phyloP scores from a whole-genome alignment of 2,329 filamentous ascomycete genomes.

The Scopulariopsis brevicaulis region DNA sequence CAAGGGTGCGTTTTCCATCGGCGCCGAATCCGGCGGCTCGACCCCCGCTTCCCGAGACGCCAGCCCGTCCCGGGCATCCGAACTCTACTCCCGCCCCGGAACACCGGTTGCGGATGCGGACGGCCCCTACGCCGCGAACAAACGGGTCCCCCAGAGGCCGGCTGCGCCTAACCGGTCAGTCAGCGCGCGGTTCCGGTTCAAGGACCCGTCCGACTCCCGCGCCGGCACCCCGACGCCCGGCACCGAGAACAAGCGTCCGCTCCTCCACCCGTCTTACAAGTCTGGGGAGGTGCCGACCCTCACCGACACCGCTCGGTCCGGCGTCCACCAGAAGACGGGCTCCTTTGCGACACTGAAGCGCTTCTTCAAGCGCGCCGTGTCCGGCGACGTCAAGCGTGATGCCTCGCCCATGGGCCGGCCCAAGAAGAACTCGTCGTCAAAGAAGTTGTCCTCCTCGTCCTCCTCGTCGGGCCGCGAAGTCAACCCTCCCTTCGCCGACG shows the following conservation, averaged over 20 bases:
- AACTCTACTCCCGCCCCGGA: slow-evolving; percentile 60
- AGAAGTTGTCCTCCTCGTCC: slow-evolving; percentile 32
- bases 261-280: background rate
- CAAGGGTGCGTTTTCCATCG: slow-evolving; percentile 39
- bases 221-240: slow-evolving; percentile 39
- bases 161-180: slow-evolving; percentile 51
- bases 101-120: slow-evolving; percentile 71
- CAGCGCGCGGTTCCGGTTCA: slow-evolving; percentile 78
- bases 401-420: slow-evolving; percentile 49
- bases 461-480: slow-evolving; percentile 27
- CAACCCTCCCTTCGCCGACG: slow-evolving; percentile 80
- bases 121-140: slow-evolving; percentile 79
- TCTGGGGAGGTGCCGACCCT: slow-evolving; percentile 1
- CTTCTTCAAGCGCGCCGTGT: slow-evolving; percentile 68
- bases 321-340: background rate
- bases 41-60: slow-evolving; percentile 47
- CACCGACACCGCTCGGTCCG: slow-evolving; percentile 9
- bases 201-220: slow-evolving; percentile 54
- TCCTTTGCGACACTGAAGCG: slow-evolving; percentile 94
- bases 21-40: background rate
- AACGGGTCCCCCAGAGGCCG: slow-evolving; percentile 57
- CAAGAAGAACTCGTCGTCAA: slow-evolving; percentile 27
- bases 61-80: slow-evolving; percentile 52
- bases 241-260: slow-evolving; percentile 35
- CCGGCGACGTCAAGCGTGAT: slow-evolving; percentile 53